Base-by-base conservation (phyloP, 2,329 filamentous ascomycete genomes). In the Paramyrothecium roridum region DNA sequence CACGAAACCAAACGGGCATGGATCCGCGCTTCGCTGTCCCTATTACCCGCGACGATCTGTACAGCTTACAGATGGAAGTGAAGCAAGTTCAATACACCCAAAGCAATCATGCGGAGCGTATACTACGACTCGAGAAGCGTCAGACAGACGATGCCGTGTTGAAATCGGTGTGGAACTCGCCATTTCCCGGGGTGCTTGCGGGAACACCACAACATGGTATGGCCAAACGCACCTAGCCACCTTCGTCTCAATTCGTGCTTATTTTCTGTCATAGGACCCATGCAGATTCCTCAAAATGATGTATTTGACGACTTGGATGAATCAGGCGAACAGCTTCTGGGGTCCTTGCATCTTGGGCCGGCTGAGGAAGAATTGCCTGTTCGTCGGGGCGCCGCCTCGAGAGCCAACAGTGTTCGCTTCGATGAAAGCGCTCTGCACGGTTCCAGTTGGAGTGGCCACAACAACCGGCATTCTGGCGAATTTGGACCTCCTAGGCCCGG, bases 371-470 rank as follows among this genome's bases (percentile, higher is more conserved):
- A 98, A 59, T 89, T 93, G 67, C 90, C 90, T 33, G 87, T 91
- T 55, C 86, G 91, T 40, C 85, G 93, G 59, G 91, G 95, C 53
- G 91, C 90, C 20, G 89, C 91, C 19, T 99, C 95, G 19, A 84
- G 95, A 63, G 93, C 95, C 50, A 98, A 98, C 70, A 98, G 95
- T 68, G 95, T 99, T 63, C 90, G 95, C 40, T 99, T 99, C 66
- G 95, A 98, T 68, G 93, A 98, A 70, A 96, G 91, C 67, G 93
- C 93, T 16, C 86, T 96, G 63, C 92, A 96, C 64, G 89, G 91
- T 50, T 92, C 84, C 10, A 83, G 92, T 70, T 96, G 95, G 84
- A 88, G 87, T 43, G 76, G 76, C 10, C 91, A 96, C 66, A 86
- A 85, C 60, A 90, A 88, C 56, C 86, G 93, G 48, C 88, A 92